phyloP scores from a whole-genome alignment of 768 basidiomycete species.

The Epithele typhae region DNA sequence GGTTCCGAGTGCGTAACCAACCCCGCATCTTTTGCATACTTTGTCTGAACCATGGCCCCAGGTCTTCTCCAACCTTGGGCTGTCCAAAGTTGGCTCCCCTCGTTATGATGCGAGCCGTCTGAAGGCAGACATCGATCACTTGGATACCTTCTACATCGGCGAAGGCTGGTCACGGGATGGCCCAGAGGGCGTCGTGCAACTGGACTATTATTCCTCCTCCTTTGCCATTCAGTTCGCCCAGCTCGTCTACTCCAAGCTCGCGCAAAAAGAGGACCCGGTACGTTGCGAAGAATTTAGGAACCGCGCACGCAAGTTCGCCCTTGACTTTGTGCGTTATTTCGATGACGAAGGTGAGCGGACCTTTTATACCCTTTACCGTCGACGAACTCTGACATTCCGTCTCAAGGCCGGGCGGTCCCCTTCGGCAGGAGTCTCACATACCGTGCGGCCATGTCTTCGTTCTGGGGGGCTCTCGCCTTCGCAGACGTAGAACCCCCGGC shows the following conservation, averaged over 20 bases:
- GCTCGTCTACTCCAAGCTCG: slow-evolving; percentile 65
- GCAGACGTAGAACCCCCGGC: slow-evolving; percentile 66
- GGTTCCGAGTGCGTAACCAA: slow-evolving; percentile 57
- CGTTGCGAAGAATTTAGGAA: slow-evolving; percentile 62
- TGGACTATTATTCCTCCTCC: slow-evolving; percentile 76
- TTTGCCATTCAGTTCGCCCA: slow-evolving; percentile 79
- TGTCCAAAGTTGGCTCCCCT: slow-evolving; percentile 56
- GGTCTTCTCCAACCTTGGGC: slow-evolving; percentile 74
- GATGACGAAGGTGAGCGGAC: slow-evolving; percentile 54
- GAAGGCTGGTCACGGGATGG: slow-evolving; percentile 77
- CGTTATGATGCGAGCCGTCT: slow-evolving; percentile 56
- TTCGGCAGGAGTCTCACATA: slow-evolving; percentile 77
- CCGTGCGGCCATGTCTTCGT: slow-evolving; percentile 78
- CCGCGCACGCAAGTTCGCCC: slow-evolving; percentile 56
- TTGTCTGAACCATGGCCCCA: slow-evolving; percentile 21
- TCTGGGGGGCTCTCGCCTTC: slow-evolving; percentile 72
- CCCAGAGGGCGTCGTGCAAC: slow-evolving; percentile 71
- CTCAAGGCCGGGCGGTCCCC: slow-evolving; percentile 62
- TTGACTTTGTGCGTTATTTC: slow-evolving; percentile 74
- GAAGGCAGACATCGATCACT: slow-evolving; percentile 69
- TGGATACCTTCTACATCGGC: slow-evolving; percentile 76
- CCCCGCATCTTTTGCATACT: too few species aligned
- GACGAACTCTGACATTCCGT: background rate
- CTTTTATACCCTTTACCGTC: background rate
- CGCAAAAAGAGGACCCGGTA: slow-evolving; percentile 55